Base-by-base conservation (phyloP, 345 rosid species). In the Heritiera littoralis region DNA sequence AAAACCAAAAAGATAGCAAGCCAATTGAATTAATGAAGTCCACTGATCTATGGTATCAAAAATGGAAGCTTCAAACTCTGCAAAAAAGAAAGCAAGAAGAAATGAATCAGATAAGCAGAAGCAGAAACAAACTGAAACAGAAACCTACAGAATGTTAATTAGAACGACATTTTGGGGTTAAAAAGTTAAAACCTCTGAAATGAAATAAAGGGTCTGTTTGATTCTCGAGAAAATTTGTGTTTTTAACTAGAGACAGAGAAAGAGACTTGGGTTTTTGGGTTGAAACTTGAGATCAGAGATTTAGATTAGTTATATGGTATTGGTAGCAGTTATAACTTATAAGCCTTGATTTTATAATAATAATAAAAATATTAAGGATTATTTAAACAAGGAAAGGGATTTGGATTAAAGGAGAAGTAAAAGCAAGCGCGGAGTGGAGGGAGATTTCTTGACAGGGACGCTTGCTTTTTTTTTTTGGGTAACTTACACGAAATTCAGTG, bases 381-480 rank as follows among this genome's bases (percentile, higher is more conserved):
- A 35, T 35, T 35, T 1, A 35, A 35, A 35, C 3, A 35, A 3
- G 3, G 38, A 83, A 20, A 10, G 49, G 6, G 48, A 66, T 28
- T 70, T 70, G 41, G 14, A 13, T 66, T 52, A 66, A 56, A 80
- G 73, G 77, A 52, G 51, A 58, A 77, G 78, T 54, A 75, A 41
- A 18, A 54, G 30, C 9, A 51, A 35, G 38, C 38, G 38, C 38
- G 38, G 38, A 1, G 23, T 5, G 58, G 55, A 41, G 28, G 9
- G 78, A 30, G 78, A 77, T 88, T 86, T 83, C 91, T 92, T 92
- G 90, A 83, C 77, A 76, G 63, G 69, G 81, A 92, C 88, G 89
- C 89, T 88, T 86, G 1, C 12, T 41, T 41, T 41, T 41, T 41
- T 35, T 35, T 35, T 35, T 59, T 60, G 10, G 64, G 59, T 30